These are phyloP conservation scores for Spergularia marina DNA, from an alignment of 148 eudicot species.

Conservation along the genomic window DNA sequence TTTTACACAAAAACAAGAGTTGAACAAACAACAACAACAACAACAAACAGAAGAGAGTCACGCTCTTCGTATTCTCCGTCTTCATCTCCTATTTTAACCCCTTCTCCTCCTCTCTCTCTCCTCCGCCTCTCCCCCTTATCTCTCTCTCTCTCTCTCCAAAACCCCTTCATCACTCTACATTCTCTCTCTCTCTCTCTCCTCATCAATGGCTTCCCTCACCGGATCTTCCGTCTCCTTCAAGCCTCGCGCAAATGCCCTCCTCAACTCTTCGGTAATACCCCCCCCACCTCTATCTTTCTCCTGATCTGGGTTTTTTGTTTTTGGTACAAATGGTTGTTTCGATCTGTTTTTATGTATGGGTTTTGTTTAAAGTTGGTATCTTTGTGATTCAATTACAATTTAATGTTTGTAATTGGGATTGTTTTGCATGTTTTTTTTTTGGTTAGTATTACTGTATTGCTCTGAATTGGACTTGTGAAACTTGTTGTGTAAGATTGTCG, in stretches of 20 bases:
- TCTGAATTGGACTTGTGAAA: no score
- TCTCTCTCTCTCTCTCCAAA: background rate
- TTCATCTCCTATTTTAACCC: constrained; percentile 30
- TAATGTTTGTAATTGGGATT: no score
- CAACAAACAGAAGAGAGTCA: constrained; percentile 11
- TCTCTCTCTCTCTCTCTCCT: background rate
- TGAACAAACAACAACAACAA: no score
- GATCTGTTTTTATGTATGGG: background rate
- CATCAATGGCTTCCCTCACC: constrained; percentile 41
- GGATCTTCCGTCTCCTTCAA: constrained; percentile 31
- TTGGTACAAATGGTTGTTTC: background rate
- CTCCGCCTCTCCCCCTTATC: background rate
- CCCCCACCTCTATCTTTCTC: constrained; percentile 10
- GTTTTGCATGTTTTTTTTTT: no score
- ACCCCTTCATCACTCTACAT: background rate
- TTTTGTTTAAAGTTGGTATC: background rate
- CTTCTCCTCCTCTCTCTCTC: background rate
- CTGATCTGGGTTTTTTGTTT: background rate
- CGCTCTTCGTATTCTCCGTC: constrained; percentile 44
- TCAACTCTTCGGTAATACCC: constrained; percentile 26
- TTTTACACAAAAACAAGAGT: no score
- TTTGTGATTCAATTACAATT: no score
- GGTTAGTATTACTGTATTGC: no score
- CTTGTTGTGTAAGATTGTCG: no score
- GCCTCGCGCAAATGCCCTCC: constrained; percentile 5